phyloP scores from a whole-genome alignment of 495 filamentous ascomycete genomes.

The Penicillium verhagenii region DNA sequence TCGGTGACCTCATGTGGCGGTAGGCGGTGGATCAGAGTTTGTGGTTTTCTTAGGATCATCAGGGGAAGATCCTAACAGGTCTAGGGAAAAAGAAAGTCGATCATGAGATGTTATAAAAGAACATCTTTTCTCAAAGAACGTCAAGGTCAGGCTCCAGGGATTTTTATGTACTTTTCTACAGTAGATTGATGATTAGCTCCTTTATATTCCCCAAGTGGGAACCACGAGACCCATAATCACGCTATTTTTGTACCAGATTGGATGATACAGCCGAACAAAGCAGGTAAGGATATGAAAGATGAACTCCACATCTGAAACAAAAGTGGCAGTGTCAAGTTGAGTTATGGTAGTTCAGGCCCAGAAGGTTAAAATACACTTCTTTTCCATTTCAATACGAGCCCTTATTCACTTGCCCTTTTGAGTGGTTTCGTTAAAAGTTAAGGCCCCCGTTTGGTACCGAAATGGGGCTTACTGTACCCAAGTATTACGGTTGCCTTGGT shows the following conservation, averaged over 20 bases:
- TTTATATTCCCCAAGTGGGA: too few relatives aligned
- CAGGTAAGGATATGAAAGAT: neutral
- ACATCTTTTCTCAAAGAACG: too few relatives aligned
- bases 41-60: neutral
- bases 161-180: too few relatives aligned
- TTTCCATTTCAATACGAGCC: too few relatives aligned
- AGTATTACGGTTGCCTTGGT: neutral
- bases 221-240: neutral
- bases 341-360: too few relatives aligned
- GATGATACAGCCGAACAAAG: slow-evolving; percentile 1
- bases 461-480: neutral
- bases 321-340: neutral
- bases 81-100: neutral
- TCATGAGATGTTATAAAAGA: too few relatives aligned
- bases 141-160: too few relatives aligned
- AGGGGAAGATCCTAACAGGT: neutral
- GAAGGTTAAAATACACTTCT: too few relatives aligned
- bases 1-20: neutral
- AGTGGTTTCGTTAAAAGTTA: too few relatives aligned
- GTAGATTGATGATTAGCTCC: too few relatives aligned
- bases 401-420: too few relatives aligned
- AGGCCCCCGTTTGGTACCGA: neutral
- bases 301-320: slow-evolving; percentile 1
- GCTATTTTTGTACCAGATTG: neutral
- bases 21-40: neutral